phyloP scores from a whole-genome alignment of 73 alveolate species.

The Diophrys appendiculata region DNA sequence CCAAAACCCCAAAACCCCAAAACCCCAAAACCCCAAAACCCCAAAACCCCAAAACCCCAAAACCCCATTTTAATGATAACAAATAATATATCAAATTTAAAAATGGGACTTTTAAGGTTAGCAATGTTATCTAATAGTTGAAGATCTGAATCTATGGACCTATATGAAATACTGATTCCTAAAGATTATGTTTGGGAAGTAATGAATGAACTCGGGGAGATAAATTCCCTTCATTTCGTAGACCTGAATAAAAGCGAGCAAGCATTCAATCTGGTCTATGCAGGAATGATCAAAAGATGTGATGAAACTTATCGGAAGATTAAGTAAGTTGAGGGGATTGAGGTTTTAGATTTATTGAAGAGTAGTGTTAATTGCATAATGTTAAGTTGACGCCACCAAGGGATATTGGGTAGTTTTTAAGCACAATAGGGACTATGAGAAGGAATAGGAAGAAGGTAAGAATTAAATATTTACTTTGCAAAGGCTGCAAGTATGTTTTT shows the following conservation, averaged over 20 bases:
- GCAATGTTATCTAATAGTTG: too few species aligned
- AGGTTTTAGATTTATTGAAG: slow-evolving; percentile 27
- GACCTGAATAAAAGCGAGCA: slow-evolving; percentile 83
- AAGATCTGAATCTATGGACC: slow-evolving; percentile 93
- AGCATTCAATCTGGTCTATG: slow-evolving; percentile 74
- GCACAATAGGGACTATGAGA: neutral
- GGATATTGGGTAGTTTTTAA: slow-evolving; percentile 19
- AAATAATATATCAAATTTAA: too few species aligned
- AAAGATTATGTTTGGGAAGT: slow-evolving; percentile 94
- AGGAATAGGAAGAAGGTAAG: slow-evolving; percentile 23
- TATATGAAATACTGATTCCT: slow-evolving; percentile 89
- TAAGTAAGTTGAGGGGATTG: slow-evolving; percentile 2
- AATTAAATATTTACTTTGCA: slow-evolving; percentile 17
- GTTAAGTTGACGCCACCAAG: slow-evolving; percentile 35
- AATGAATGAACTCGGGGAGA: slow-evolving; percentile 91
- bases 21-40: too few species aligned
- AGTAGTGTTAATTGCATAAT: slow-evolving; percentile 18
- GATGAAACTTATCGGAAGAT: slow-evolving; percentile 73
- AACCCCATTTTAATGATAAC: too few species aligned
- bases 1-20: too few species aligned
- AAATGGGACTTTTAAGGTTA: too few species aligned
- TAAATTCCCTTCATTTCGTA: slow-evolving; percentile 74
- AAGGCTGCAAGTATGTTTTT: slow-evolving; percentile 26
- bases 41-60: too few species aligned
- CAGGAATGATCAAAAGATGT: slow-evolving; percentile 71